phyloP scores from a whole-genome alignment of 805 yeast species.

The Wickerhamomyces silvicola region DNA sequence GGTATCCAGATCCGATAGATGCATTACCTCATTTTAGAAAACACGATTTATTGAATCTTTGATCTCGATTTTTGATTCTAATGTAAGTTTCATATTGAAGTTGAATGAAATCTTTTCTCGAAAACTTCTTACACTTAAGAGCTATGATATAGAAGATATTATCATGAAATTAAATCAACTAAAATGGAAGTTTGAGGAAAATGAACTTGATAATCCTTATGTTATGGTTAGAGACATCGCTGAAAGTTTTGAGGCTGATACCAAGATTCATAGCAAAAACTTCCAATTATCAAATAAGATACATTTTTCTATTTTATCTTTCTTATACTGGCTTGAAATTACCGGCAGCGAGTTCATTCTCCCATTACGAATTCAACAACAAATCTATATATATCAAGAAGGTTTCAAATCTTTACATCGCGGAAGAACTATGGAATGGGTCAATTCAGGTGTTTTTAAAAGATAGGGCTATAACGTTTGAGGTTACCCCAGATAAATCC shows the following conservation, averaged over 20 bases:
- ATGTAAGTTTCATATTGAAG: conserved; percentile 59
- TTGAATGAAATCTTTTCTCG: conserved; percentile 55
- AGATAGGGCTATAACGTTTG: conserved; percentile 33
- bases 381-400: conserved; percentile 37
- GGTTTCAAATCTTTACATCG: conserved; percentile 38
- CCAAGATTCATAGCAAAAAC: conserved; percentile 25
- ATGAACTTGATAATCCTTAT: conserved; percentile 62
- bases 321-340: conserved; percentile 69
- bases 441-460: conserved; percentile 56
- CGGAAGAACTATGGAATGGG: conserved; percentile 53
- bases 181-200: conserved; percentile 58
- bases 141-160: conserved; percentile 35
- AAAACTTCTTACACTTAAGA: conserved; percentile 34
- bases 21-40: conserved; percentile 80
- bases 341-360: conserved; percentile 26
- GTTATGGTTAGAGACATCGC: conserved; percentile 77
- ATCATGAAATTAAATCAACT: conserved; percentile 42
- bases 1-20: conserved; percentile 87
- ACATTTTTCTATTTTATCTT: conserved; percentile 62
- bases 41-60: conserved; percentile 66
- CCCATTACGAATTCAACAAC: conserved; percentile 39
- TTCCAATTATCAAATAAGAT: conserved; percentile 23
- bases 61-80: conserved; percentile 65
- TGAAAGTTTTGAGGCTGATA: conserved; percentile 45
- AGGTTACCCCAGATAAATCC: conserved; percentile 67